phyloP scores from a whole-genome alignment of 1,139 yeast species.

The Taphrina pruni region DNA sequence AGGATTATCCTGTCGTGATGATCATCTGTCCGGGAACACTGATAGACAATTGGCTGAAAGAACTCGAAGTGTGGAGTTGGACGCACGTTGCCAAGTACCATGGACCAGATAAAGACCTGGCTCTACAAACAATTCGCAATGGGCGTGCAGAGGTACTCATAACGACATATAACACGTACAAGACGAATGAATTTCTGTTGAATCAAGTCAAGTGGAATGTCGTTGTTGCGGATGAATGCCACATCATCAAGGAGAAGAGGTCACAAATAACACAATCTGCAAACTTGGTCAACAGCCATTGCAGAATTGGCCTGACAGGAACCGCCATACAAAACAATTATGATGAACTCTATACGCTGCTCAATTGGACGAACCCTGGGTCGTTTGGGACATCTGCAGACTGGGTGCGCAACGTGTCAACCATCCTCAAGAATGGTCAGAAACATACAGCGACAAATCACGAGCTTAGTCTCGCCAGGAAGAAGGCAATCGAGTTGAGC shows the following conservation, averaged over 20 bases:
- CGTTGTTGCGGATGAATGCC: slow-evolving; percentile 86
- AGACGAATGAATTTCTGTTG: slow-evolving; percentile 72
- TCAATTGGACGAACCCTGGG: slow-evolving; percentile 88
- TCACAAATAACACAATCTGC: slow-evolving; percentile 78
- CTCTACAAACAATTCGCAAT: slow-evolving; percentile 59
- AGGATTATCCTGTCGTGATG: slow-evolving; percentile 69
- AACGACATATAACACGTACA: slow-evolving; percentile 81
- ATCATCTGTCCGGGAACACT: slow-evolving; percentile 85
- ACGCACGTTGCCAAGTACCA: slow-evolving; percentile 67
- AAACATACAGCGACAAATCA: slow-evolving; percentile 76
- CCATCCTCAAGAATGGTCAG: slow-evolving; percentile 84
- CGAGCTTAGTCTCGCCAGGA: slow-evolving; percentile 84
- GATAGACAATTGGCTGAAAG: slow-evolving; percentile 91
- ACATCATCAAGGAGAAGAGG: slow-evolving; percentile 76
- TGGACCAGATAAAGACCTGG: slow-evolving; percentile 74
- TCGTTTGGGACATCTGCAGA: slow-evolving; percentile 78
- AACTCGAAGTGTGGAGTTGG: slow-evolving; percentile 61
- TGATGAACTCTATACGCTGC: slow-evolving; percentile 80
- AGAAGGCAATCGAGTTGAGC: slow-evolving; percentile 78
- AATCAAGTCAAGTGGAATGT: slow-evolving; percentile 68
- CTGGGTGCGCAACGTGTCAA: slow-evolving; percentile 80
- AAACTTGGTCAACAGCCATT: slow-evolving; percentile 70
- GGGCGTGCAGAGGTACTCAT: slow-evolving; percentile 69
- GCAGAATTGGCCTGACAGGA: slow-evolving; percentile 77
- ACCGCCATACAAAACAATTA: slow-evolving; percentile 88